phyloP scores from a whole-genome alignment of 2,329 filamentous ascomycete species.

The Beauveria varroae region DNA sequence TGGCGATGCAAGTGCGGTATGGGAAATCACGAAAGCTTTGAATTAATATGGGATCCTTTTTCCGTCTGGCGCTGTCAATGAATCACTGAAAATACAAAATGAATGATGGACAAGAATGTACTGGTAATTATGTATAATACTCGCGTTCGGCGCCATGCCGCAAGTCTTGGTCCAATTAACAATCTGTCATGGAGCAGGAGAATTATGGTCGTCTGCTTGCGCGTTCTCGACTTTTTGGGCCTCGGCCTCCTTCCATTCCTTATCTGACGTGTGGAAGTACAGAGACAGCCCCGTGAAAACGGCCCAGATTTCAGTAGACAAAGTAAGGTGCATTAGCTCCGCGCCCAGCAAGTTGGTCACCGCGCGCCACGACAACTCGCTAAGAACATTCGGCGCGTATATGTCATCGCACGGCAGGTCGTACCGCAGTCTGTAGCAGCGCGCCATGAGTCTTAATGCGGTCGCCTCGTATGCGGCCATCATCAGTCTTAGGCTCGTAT shows the following conservation, averaged over 20 bases:
- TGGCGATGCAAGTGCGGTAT: neutral
- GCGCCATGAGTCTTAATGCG: slow-evolving; percentile 37
- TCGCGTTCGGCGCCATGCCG: neutral
- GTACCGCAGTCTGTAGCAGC: slow-evolving; percentile 30
- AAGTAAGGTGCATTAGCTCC: slow-evolving; percentile 37
- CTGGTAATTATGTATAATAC: neutral
- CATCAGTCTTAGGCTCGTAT: slow-evolving; percentile 33
- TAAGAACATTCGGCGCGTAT: slow-evolving; percentile 27
- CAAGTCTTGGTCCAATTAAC: neutral
- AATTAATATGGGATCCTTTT: neutral
- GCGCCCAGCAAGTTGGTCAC: slow-evolving; percentile 38
- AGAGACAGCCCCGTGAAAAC: slow-evolving; percentile 30
- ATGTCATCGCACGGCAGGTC: slow-evolving; percentile 33
- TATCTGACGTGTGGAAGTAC: slow-evolving; percentile 34
- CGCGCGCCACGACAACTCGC: slow-evolving; percentile 31
- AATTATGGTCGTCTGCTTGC: neutral
- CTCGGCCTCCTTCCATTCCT: slow-evolving; percentile 34
- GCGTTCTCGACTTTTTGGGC: slow-evolving; percentile 5
- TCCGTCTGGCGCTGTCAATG: neutral
- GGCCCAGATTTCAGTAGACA: slow-evolving; percentile 40
- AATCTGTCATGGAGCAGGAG: neutral
- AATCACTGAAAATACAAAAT: neutral
- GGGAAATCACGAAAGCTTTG: slow-evolving; percentile 2
- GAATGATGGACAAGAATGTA: neutral
- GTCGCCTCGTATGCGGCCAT: slow-evolving; percentile 40